phyloP scores from a whole-genome alignment of 202 grass and related monocot species.

The Cymbopogon flexuosus region DNA sequence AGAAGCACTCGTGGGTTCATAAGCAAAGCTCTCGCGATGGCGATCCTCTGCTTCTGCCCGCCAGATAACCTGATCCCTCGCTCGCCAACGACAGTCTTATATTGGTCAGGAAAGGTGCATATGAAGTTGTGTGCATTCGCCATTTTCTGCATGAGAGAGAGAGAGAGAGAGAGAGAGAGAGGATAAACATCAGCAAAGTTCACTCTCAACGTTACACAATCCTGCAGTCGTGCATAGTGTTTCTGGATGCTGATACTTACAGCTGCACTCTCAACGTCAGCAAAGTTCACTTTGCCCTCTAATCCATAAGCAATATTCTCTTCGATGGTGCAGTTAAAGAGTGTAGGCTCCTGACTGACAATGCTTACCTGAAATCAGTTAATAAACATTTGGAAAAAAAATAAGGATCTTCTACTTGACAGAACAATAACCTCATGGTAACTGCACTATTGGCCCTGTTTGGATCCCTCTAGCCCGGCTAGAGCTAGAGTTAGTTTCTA shows the following conservation, averaged over 20 bases:
- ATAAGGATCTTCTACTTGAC: conserved; percentile 9
- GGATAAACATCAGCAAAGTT: too few species aligned
- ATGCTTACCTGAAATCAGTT: conserved; percentile 88
- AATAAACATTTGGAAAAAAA: conserved; percentile 24
- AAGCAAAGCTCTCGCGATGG: conserved; percentile 94
- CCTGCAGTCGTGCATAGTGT: neutral
- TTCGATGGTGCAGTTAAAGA: conserved; percentile 95
- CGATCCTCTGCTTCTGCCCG: conserved; percentile 94
- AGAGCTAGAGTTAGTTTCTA: too few species aligned
- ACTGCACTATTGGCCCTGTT: neutral
- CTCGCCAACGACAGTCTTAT: conserved; percentile 86
- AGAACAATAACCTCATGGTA: conserved; percentile 20
- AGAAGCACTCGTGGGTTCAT: conserved; percentile 97
- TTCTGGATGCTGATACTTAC: conserved; percentile 52
- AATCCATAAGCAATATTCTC: conserved; percentile 94
- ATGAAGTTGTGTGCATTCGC: conserved; percentile 90
- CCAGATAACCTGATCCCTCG: conserved; percentile 83
- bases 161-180: conserved; percentile 3
- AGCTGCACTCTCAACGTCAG: conserved; percentile 71
- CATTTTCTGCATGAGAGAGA: conserved; percentile 69
- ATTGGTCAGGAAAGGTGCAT: conserved; percentile 77
- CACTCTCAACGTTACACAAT: too few species aligned
- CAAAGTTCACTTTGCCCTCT: conserved; percentile 47
- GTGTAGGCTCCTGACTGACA: conserved; percentile 90
- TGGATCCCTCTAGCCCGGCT: too few species aligned